Base-by-base conservation (phyloP, 495 filamentous ascomycete genomes). In the Talaromyces liani region DNA sequence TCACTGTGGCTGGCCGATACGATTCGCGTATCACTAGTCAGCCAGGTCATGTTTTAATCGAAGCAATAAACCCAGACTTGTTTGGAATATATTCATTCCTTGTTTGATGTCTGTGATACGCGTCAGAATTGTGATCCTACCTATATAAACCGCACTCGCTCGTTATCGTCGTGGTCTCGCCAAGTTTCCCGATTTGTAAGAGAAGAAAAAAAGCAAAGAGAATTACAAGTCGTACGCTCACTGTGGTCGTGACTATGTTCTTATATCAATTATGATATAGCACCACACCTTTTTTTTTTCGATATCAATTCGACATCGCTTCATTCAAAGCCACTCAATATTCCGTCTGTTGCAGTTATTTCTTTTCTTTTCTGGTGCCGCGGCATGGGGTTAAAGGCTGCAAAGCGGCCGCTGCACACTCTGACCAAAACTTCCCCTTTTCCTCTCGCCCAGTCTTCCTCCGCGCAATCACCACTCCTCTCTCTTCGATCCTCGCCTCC, bases 1-100 rank as follows among this genome's bases (percentile, higher is more conserved):
- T 56, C 53, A 56, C 20, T 56, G 53, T 56, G 53, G 53, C 53
- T 56, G 53, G 53, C 53, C 27, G n/a, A 49, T 20, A 49, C 45
- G 18, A 2, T 18, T 49, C 45, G 45, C 53, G 53, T 56, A 25
- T 56, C 53, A 29, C 27, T 24, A 54, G 49, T 54, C 49, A 24
- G 5, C 12, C 49, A 54, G 7, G 2, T 22, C 18, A 54, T 25
- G 18, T 51, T 51, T 68, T 63, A 41, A 41, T 41, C 34, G 34
- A 41, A 6, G 16, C 14, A 2, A 49, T 49, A 20, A 49, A 49
- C 3, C 45, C 45, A 22, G n/a, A 6, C 45, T 8, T 49, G 45
- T 49, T 49, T 49, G 45, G 9, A 20, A 49, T 49, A 49, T 18
- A 49, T 49, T 49, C 36, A 41, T 4, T 49, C 22, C 18, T 49